Percentiles rank a stretch among this genome's conserved stretches.
Conservation (phyloP, 768 basidiomycete species). For the Hericium rajendrae region DNA sequence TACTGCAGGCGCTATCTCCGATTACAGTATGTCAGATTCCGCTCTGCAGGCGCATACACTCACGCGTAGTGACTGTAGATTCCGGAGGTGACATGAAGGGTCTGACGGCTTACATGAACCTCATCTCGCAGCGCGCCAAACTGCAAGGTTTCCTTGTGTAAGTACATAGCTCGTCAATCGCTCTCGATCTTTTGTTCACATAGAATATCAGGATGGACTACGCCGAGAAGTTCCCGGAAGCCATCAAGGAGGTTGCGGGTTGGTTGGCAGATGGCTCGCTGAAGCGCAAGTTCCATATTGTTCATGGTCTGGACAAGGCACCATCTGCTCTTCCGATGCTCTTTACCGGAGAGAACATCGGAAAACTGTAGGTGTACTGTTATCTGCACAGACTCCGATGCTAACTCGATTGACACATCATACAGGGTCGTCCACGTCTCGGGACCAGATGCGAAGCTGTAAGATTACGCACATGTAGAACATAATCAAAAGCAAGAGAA, state of each 20-base stretch:
- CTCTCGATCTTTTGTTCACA: background rate
- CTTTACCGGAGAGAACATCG: constrained; percentile 69
- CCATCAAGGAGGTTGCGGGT: constrained; percentile 43
- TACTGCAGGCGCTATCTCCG: constrained; percentile 65
- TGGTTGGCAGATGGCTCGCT: constrained; percentile 61
- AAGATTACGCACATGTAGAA: background rate
- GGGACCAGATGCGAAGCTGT: constrained; percentile 16
- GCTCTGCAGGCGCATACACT: background rate
- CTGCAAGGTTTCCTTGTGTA: constrained; percentile 82
- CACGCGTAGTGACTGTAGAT: background rate
- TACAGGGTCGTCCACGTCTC: constrained; percentile 51
- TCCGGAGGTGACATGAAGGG: constrained; percentile 49
- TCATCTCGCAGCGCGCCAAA: constrained; percentile 71
- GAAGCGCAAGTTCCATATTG: constrained; percentile 71
- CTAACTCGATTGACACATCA: background rate
- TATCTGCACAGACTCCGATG: background rate
- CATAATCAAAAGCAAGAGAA: background rate
- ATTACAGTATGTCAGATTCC: constrained; percentile 51
- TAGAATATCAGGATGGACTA: constrained; percentile 59
- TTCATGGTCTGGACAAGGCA: constrained; percentile 67
- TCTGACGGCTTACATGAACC: constrained; percentile 51
- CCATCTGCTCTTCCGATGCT: constrained; percentile 61
- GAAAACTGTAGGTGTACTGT: constrained; percentile 46
- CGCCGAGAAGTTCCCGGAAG: constrained; percentile 44
- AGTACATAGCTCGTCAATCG: constrained; percentile 15